Conservation (phyloP, 345 rosid genomes). For the Camelina hispida region DNA sequence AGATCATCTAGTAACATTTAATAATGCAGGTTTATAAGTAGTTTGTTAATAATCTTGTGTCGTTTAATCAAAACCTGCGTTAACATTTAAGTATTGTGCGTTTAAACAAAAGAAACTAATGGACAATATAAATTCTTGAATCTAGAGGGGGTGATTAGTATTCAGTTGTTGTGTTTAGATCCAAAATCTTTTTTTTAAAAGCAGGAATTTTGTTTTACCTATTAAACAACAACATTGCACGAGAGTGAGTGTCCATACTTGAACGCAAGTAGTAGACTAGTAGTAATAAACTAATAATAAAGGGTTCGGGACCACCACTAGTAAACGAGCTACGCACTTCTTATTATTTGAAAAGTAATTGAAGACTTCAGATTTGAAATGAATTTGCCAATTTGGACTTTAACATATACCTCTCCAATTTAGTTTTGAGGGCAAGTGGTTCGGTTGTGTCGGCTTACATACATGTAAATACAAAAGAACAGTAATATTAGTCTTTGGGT, state of each 20-base stretch:
- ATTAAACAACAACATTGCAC: not conserved
- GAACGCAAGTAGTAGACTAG: not conserved
- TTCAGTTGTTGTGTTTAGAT: not conserved
- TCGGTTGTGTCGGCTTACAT: conserved; percentile 15
- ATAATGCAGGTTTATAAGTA: no score
- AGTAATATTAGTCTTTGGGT: not conserved
- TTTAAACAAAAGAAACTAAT: not conserved
- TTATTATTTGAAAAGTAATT: not conserved
- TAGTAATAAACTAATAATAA: not conserved
- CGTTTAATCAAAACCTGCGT: no score
- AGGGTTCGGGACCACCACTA: not conserved
- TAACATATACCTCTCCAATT: not conserved
- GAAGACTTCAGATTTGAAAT: conserved; percentile 38
- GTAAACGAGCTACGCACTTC: conserved; percentile 17
- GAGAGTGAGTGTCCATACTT: not conserved
- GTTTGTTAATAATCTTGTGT: no score
- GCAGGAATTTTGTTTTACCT: conserved; percentile 1
- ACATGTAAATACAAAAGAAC: not conserved
- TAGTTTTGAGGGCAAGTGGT: conserved; percentile 26
- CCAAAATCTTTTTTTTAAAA: not conserved
- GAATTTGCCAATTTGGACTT: conserved; percentile 20
- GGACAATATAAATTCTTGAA: not conserved
- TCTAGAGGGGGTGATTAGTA: not conserved
- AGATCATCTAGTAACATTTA: no score
- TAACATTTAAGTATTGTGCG: no score